A percentile compares a stretch with the other conserved stretches of the same genome.
phyloP scores from a whole-genome alignment of 2,329 filamentous ascomycete genomes.

The Penicillium sp. region DNA sequence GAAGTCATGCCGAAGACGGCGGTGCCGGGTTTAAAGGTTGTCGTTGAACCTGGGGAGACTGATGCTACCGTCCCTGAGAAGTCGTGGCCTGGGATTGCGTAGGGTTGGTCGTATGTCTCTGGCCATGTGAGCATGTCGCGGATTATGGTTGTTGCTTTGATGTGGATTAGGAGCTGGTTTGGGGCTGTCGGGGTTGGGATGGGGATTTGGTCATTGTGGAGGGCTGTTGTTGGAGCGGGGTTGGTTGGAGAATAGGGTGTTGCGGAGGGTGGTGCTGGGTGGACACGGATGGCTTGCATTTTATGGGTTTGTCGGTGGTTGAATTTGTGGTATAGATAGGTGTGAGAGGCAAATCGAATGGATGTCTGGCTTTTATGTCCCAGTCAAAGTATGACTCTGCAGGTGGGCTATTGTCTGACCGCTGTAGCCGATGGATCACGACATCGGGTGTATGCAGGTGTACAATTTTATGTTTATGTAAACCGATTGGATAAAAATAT shows the following conservation, averaged over 20 bases:
- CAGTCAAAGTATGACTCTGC: background rate
- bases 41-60: background rate
- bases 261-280: constrained; percentile 11
- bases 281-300: constrained; percentile 21
- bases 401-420: background rate
- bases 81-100: constrained; percentile 20
- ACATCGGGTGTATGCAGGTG: background rate
- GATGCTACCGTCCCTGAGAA: constrained; percentile 16
- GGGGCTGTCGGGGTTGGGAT: constrained; percentile 13
- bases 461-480: background rate
- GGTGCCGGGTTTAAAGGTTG: constrained; percentile 21
- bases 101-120: constrained; percentile 21
- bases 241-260: constrained; percentile 20
- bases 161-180: constrained; percentile 17
- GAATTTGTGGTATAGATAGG: too few species aligned
- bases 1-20: constrained; percentile 25
- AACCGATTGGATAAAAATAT: background rate
- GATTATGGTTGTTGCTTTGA: constrained; percentile 20
- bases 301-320: background rate
- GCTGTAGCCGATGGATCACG: background rate
- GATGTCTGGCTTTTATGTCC: background rate
- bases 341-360: background rate
- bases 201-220: constrained; percentile 18
- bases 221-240: constrained; percentile 20
- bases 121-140: constrained; percentile 23